Evolutionary conservation across 768 basidiomycete species (phyloP), one percentile per base, ranked within the genome.

Genomic region (Phylloporus scabripes): DNA sequence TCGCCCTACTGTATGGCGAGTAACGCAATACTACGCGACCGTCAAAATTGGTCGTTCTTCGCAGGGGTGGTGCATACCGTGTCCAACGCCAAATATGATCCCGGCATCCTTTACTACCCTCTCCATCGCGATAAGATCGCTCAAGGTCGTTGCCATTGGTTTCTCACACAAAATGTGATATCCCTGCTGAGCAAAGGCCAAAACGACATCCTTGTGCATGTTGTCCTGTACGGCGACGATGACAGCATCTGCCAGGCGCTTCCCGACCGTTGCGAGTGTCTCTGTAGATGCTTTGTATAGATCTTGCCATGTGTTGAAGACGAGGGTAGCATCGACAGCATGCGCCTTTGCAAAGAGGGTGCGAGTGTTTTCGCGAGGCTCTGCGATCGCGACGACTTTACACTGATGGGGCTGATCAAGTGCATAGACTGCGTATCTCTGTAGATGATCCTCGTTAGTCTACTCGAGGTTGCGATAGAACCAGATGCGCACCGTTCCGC

Each of bases 151-250:
- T 1, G 90, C 87, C 85, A 94, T 89, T 0, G 92, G 92, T 63
- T 94, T 94, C 75, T 94, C 92, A 66, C 92, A 93, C 18, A 94
- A 74, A 48, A 94, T 87, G 57, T 92, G 83, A 60, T 93, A 93
- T 1, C 89, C 88, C 59, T 89, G 88, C 36, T 73, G 75, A 0
- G 83, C 83, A 68, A 91, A 92, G 0, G 83, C 87, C 8, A 78
- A 61, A 0, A 85, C 78, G 7, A 90, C 83, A 51, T 87, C 83
- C 21, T 75, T 71, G 59, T 94, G 92, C 77, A 89, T 76, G 33
- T 75, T 70, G 59, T 94, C 92, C 54, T 90, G 88, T 1, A 92
- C 87, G 6, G 87, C 76, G 54, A 94, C 75, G 47, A 92, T 59
- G 14, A 92, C 81, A 0, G 89, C 90, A 63, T 94, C 90, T 4